Evolutionary conservation across 1,284 basidiomycete genomes (phyloP).

Genomic region (Ceratobasidium sp.): DNA sequence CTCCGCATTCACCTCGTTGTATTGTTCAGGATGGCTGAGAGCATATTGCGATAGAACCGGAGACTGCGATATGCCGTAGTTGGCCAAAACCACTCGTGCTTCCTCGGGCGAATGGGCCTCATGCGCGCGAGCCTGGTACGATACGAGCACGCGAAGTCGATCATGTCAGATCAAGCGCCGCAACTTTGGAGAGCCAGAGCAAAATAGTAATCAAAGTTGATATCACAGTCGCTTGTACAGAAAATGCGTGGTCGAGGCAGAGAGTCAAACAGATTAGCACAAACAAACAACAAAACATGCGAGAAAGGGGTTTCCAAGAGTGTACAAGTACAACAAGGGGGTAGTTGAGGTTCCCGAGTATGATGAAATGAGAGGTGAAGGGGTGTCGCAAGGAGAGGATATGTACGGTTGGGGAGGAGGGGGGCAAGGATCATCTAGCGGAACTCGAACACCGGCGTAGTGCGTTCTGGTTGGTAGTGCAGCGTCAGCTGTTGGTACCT

Average conservation of each 20-base stretch:
- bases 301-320: background rate
- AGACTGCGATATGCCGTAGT: too few relatives aligned
- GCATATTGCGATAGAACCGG: too few relatives aligned
- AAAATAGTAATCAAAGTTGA: constrained; percentile 20
- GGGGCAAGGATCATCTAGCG: constrained; percentile 53
- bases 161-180: background rate
- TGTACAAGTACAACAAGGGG: constrained; percentile 40
- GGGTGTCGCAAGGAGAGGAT: background rate
- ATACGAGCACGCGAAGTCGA: background rate
- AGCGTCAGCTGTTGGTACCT: constrained; percentile 73
- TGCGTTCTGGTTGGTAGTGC: constrained; percentile 62
- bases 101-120: too few relatives aligned
- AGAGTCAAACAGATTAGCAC: constrained; percentile 21
- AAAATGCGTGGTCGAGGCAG: background rate
- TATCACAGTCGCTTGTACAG: constrained; percentile 22
- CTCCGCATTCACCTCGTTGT: too few relatives aligned
- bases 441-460: constrained; percentile 69
- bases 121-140: too few relatives aligned
- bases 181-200: too few relatives aligned
- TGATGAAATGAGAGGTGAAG: constrained; percentile 15
- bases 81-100: too few relatives aligned
- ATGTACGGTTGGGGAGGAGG: constrained; percentile 8
- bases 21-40: too few relatives aligned
- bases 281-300: constrained; percentile 3
- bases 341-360: constrained; percentile 10